These are phyloP conservation scores for Dendrocalamus latiflorus DNA, from an alignment of 202 grass and related monocot species.

Conservation along the genomic window DNA sequence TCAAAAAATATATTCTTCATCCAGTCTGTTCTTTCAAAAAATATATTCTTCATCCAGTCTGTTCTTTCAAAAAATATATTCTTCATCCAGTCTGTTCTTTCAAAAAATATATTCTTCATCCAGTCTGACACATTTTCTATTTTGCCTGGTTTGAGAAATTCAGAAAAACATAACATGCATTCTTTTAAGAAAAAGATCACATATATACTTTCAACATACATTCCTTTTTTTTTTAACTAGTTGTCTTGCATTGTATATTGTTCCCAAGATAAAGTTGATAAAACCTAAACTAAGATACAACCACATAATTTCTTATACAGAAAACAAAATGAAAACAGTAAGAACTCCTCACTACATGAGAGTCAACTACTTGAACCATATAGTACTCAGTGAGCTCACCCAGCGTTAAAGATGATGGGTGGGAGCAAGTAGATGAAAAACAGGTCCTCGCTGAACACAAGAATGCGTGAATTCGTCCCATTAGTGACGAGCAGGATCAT, in stretches of 20 bases:
- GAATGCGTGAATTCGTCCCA: constrained; percentile 59
- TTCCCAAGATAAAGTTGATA: neutral
- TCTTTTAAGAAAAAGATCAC: neutral
- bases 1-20: neutral
- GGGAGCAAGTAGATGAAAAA: constrained; percentile 96
- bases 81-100: neutral
- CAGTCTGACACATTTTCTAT: neutral
- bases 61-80: too few species aligned
- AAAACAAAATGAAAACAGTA: neutral
- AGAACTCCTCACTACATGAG: neutral
- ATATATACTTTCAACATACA: neutral
- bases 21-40: neutral
- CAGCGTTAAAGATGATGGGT: constrained; percentile 92
- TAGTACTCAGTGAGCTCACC: constrained; percentile 35
- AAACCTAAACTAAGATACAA: neutral
- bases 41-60: neutral
- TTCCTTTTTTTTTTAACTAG: neutral
- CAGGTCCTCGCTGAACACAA: constrained; percentile 84
- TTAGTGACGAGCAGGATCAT: constrained; percentile 51
- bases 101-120: too few species aligned
- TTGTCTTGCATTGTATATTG: neutral
- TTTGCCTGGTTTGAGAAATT: neutral
- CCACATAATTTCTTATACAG: neutral
- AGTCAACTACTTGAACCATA: neutral
- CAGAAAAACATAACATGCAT: neutral